phyloP scores from a whole-genome alignment of 2,329 filamentous ascomycete genomes.

The Aspergillus caelatus region DNA sequence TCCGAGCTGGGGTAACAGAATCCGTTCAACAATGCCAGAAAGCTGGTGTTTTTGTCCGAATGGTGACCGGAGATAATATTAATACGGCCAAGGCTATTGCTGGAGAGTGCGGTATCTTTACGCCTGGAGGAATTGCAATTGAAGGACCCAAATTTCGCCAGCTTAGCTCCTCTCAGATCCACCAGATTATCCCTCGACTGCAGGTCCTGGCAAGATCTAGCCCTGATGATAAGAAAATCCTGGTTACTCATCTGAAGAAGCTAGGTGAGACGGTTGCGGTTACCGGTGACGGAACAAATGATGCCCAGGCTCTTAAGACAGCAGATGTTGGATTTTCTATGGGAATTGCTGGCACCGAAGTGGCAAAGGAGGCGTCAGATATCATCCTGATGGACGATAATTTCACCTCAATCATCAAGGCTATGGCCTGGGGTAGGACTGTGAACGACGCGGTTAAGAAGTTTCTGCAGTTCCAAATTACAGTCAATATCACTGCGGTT shows the following conservation, averaged over 20 bases:
- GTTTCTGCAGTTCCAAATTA: conserved; percentile 60
- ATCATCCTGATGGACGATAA: conserved; percentile 90
- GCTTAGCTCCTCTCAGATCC: conserved; percentile 66
- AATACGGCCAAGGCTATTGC: conserved; percentile 79
- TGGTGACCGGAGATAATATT: conserved; percentile 85
- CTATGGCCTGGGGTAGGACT: conserved; percentile 76
- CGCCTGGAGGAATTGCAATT: conserved; percentile 69
- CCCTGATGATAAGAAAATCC: conserved; percentile 74
- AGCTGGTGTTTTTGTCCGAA: conserved; percentile 77
- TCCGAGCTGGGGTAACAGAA: conserved; percentile 73
- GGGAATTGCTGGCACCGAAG: conserved; percentile 81
- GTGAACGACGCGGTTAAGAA: conserved; percentile 79
- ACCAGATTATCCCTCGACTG: conserved; percentile 67
- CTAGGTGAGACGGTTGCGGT: conserved; percentile 78
- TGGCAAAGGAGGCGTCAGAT: conserved; percentile 81
- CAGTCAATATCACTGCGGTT: conserved; percentile 69
- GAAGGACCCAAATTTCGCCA: conserved; percentile 79
- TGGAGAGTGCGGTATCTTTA: conserved; percentile 75
- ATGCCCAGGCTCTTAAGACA: conserved; percentile 77
- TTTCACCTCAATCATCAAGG: conserved; percentile 83
- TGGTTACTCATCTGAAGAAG: conserved; percentile 72
- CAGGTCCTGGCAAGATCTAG: conserved; percentile 74
- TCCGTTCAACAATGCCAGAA: conserved; percentile 73
- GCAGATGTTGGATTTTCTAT: conserved; percentile 85
- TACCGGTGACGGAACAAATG: conserved; percentile 82